Conservation (phyloP, 2,329 filamentous ascomycete species). For the Albophoma yamanashiensis region DNA sequence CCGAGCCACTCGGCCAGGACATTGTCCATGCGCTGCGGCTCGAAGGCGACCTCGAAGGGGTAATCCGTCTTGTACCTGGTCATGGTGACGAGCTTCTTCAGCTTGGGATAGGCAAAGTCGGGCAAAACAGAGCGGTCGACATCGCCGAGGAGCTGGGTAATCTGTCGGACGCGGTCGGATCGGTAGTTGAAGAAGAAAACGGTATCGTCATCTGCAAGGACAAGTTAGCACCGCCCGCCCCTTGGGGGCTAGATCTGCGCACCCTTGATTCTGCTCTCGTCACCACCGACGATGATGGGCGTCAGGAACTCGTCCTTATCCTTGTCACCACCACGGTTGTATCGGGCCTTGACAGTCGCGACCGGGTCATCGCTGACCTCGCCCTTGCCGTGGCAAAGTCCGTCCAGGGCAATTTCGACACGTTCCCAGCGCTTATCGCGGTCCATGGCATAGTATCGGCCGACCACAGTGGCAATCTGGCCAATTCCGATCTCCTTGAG, state of each 20-base stretch:
- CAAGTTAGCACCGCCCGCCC: constrained; percentile 3
- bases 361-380: constrained; percentile 78
- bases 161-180: constrained; percentile 91
- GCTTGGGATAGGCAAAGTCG: constrained; percentile 89
- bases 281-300: constrained; percentile 87
- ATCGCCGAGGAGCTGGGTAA: constrained; percentile 87
- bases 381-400: constrained; percentile 74
- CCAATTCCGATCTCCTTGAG: constrained; percentile 77
- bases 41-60: constrained; percentile 84
- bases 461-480: constrained; percentile 85
- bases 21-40: constrained; percentile 92
- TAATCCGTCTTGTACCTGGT: constrained; percentile 96
- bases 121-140: constrained; percentile 84
- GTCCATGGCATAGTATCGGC: constrained; percentile 98
- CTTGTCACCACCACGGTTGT: constrained; percentile 53
- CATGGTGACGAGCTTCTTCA: constrained; percentile 83
- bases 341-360: constrained; percentile 76
- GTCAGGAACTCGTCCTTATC: constrained; percentile 98
- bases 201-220: constrained; percentile 64
- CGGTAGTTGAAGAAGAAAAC: constrained; percentile 99
- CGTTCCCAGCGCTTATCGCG: constrained; percentile 99
- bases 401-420: constrained; percentile 81
- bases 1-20: constrained; percentile 96
- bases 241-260: constrained; percentile 11
- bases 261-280: constrained; percentile 79